These are phyloP conservation scores for Spinellus fusiger DNA, from an alignment of 192 early-diverging fungal species.

Conservation along the genomic window DNA sequence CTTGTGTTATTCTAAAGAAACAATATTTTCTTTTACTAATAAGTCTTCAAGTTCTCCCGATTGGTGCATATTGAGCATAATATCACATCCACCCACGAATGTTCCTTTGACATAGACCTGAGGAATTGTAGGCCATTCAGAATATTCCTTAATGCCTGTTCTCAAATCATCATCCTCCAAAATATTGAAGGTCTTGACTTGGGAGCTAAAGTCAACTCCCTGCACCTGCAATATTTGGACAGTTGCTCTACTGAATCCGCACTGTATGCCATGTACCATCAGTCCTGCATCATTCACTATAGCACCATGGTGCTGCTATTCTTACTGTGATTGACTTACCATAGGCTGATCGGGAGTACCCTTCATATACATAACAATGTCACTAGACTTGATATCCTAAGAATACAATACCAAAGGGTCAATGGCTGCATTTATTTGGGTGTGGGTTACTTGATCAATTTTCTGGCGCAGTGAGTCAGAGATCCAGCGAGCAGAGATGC, in stretches of 20 bases:
- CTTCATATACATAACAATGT: constrained; percentile 94
- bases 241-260: constrained; percentile 91
- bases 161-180: constrained; percentile 87
- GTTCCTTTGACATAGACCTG: constrained; percentile 96
- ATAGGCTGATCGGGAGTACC: constrained; percentile 88
- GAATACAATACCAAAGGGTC: neutral
- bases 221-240: constrained; percentile 83
- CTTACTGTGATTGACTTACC: constrained; percentile 37
- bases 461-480: neutral
- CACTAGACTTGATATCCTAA: constrained; percentile 58
- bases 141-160: constrained; percentile 89
- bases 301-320: neutral
- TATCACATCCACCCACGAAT: constrained; percentile 95
- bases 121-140: constrained; percentile 91
- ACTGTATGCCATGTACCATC: constrained; percentile 45
- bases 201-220: constrained; percentile 61
- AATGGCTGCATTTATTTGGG: no score
- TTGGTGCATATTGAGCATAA: constrained; percentile 89
- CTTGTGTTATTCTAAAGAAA: constrained; percentile 18
- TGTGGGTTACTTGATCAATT: neutral
- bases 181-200: constrained; percentile 76
- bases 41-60: constrained; percentile 83
- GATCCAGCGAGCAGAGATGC: neutral
- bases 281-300: neutral
- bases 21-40: constrained; percentile 60